Evolutionary conservation across 2,329 filamentous ascomycete genomes (phyloP).

Genomic region (Ophiosphaerella herpotricha): DNA sequence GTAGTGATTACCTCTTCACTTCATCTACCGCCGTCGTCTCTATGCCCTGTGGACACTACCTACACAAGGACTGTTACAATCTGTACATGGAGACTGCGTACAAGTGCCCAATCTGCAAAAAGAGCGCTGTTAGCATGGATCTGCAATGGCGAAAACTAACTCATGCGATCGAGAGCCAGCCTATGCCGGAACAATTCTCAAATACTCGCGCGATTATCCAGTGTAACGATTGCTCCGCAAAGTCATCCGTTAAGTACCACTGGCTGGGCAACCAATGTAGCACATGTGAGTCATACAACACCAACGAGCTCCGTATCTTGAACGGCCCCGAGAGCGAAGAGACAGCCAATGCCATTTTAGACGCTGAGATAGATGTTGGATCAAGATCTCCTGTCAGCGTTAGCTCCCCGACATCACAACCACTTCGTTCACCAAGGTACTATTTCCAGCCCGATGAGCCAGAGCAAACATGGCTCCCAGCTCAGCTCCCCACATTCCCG

Average conservation of each 20-base stretch:
- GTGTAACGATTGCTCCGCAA: constrained; percentile 93
- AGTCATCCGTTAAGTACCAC: constrained; percentile 85
- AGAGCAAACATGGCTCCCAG: constrained; percentile 44
- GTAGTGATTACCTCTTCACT: constrained; percentile 94
- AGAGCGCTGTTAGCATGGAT: constrained; percentile 97
- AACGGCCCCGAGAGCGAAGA: constrained; percentile 45
- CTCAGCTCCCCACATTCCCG: constrained; percentile 41
- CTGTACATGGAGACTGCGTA: constrained; percentile 89
- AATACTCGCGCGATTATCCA: constrained; percentile 81
- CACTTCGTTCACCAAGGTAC: constrained; percentile 42
- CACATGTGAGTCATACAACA: constrained; percentile 60
- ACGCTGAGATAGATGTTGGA: constrained; percentile 32
- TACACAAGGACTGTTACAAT: constrained; percentile 87
- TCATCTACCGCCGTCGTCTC: constrained; percentile 87
- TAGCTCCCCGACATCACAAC: constrained; percentile 37
- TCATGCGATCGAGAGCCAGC: constrained; percentile 82
- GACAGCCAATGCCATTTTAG: constrained; percentile 38
- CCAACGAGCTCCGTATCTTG: constrained; percentile 53
- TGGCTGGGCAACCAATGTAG: constrained; percentile 93
- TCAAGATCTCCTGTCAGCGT: constrained; percentile 36
- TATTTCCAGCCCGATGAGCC: constrained; percentile 46
- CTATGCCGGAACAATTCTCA: constrained; percentile 84
- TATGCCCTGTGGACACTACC: constrained; percentile 94
- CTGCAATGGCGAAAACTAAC: constrained; percentile 90
- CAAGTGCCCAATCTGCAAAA: constrained; percentile 95